Conservation (phyloP, 139 green algal genomes). For the Ettlia oleoabundans region DNA sequence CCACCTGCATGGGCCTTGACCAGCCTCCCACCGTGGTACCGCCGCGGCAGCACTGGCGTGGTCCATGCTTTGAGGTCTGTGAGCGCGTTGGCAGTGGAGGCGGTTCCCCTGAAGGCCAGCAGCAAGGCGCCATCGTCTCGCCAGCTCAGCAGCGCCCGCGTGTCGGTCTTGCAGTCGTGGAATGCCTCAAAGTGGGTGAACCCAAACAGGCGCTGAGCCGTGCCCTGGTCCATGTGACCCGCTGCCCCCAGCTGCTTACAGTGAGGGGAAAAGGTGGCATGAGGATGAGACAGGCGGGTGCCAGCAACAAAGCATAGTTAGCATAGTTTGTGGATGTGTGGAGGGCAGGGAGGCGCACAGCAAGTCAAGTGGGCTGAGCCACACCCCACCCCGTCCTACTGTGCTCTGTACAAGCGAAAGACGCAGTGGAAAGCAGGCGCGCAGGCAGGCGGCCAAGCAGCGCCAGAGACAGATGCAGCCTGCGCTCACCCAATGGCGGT, state of each 20-base stretch:
- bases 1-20: conserved; percentile 4
- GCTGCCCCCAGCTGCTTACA: neutral
- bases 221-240: neutral
- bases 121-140: neutral
- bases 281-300: neutral
- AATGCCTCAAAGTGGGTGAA: neutral
- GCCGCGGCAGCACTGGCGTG: neutral
- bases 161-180: neutral
- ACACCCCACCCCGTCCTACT: too few species aligned
- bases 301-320: neutral
- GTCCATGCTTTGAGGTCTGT: conserved; percentile 16
- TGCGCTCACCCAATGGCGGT: conserved; percentile 17
- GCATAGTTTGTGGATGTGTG: too few species aligned
- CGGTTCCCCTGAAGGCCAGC: conserved; percentile 10
- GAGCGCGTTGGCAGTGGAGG: neutral
- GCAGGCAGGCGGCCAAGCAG: neutral
- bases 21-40: conserved; percentile 3
- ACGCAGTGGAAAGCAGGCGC: neutral
- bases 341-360: too few species aligned
- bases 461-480: neutral
- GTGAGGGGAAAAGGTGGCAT: neutral
- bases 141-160: conserved; percentile 15
- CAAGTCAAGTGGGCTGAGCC: too few species aligned
- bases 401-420: too few species aligned
- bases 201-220: neutral